These are phyloP conservation scores for Melampsora americana DNA, from an alignment of 1,284 basidiomycete species.

Conservation along the genomic window DNA sequence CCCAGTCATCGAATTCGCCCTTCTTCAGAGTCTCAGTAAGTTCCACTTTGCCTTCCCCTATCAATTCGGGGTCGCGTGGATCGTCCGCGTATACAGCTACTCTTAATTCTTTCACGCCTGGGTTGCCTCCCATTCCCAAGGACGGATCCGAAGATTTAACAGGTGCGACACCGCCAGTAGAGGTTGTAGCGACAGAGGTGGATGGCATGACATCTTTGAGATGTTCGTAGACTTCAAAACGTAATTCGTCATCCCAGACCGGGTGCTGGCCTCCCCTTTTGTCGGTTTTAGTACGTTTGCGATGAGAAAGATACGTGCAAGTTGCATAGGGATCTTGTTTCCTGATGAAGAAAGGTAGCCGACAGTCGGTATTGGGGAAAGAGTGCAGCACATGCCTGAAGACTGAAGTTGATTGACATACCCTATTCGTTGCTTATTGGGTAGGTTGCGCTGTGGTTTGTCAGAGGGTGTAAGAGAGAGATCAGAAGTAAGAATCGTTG, in stretches of 20 bases:
- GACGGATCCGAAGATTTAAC: constrained; percentile 21
- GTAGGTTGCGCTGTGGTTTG: constrained; percentile 71
- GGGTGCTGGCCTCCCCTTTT: constrained; percentile 96
- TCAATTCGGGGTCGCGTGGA: constrained; percentile 86
- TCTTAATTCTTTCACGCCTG: constrained; percentile 65
- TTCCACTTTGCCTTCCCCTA: constrained; percentile 84
- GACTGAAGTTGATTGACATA: background rate
- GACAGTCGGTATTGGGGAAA: background rate
- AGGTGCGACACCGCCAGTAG: constrained; percentile 30
- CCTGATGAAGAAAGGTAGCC: constrained; percentile 54
- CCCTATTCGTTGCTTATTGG: constrained; percentile 84
- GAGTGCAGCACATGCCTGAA: background rate
- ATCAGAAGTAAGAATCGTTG: background rate
- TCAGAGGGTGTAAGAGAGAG: constrained; percentile 2
- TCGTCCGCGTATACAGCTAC: constrained; percentile 92
- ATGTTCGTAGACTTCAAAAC: constrained; percentile 85
- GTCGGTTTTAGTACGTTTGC: constrained; percentile 79
- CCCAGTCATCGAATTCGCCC: constrained; percentile 99
- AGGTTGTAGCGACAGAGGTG: constrained; percentile 54
- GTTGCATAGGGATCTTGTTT: constrained; percentile 97
- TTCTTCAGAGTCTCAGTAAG: constrained; percentile 87
- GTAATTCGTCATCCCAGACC: constrained; percentile 96
- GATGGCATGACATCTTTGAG: constrained; percentile 64
- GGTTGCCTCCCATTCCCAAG: constrained; percentile 8
- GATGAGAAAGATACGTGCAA: constrained; percentile 73